phyloP scores from a whole-genome alignment of 2,329 filamentous ascomycete species.

The Neonectria magnoliae region DNA sequence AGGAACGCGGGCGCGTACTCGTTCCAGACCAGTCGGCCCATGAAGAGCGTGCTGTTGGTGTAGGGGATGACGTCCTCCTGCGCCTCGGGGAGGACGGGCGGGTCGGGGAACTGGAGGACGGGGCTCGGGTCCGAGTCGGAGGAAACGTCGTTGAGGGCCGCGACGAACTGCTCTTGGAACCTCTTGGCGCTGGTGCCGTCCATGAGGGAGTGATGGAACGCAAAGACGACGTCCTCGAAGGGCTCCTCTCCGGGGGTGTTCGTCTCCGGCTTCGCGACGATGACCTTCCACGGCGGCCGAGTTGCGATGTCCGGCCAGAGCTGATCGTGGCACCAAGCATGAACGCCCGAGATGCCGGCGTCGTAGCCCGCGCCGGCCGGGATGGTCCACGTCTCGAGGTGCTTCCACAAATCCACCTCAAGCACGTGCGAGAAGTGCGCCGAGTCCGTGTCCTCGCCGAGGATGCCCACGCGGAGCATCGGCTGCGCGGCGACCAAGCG shows the following conservation, averaged over 20 bases:
- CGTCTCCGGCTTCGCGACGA: constrained; percentile 46
- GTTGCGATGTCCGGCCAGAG: constrained; percentile 53
- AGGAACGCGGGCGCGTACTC: constrained; percentile 54
- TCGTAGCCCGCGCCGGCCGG: constrained; percentile 45
- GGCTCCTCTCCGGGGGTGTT: constrained; percentile 17
- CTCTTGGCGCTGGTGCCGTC: constrained; percentile 60
- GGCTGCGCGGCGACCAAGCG: constrained; percentile 55
- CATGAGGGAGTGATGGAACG: constrained; percentile 62
- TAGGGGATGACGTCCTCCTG: constrained; percentile 56
- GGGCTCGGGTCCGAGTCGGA: constrained; percentile 7
- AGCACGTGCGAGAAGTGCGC: constrained; percentile 57
- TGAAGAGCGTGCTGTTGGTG: constrained; percentile 51
- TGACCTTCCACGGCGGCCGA: constrained; percentile 59
- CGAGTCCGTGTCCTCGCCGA: constrained; percentile 53
- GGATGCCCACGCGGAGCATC: constrained; percentile 60
- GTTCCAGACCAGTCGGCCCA: constrained; percentile 53
- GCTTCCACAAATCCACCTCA: constrained; percentile 54
- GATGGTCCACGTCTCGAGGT: constrained; percentile 51
- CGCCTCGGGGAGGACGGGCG: constrained; percentile 48
- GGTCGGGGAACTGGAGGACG: constrained; percentile 41
- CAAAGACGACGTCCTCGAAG: constrained; percentile 56
- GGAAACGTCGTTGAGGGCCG: constrained; percentile 49
- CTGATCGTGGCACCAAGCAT: constrained; percentile 53
- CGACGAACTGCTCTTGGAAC: constrained; percentile 61
- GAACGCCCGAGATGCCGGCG: constrained; percentile 42